Evolutionary conservation across 441 rosid genomes (phyloP).

Genomic region (Populus trichocarpa): DNA sequence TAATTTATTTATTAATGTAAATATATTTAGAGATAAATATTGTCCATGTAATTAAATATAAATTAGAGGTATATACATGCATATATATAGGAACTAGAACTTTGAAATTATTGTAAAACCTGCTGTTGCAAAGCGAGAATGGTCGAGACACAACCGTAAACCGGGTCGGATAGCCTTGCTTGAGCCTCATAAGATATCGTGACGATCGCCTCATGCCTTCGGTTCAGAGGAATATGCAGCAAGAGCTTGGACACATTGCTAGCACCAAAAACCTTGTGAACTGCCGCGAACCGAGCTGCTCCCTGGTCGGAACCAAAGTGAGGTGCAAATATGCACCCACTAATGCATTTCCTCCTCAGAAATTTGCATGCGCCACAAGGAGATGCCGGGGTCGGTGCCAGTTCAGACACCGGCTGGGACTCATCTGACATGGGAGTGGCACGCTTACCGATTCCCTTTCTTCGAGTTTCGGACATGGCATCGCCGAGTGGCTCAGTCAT

Average conservation of each 20-base stretch:
- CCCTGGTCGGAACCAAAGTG: conserved; percentile 85
- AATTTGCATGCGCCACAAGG: conserved; percentile 95
- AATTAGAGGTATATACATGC: neutral
- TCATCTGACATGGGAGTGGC: conserved; percentile 15
- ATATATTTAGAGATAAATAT: neutral
- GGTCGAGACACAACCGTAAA: conserved; percentile 87
- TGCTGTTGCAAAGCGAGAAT: conserved; percentile 90
- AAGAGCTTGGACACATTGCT: conserved; percentile 83
- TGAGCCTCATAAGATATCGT: conserved; percentile 91
- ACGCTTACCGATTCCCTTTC: conserved; percentile 44
- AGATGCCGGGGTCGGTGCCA: conserved; percentile 28
- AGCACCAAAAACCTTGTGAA: conserved; percentile 92
- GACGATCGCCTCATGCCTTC: conserved; percentile 83
- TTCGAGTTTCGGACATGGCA: conserved; percentile 37
- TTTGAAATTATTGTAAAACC: conserved; percentile 28
- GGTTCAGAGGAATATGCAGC: conserved; percentile 70
- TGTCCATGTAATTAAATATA: neutral
- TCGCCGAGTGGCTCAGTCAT: conserved; percentile 52
- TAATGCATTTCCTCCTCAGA: conserved; percentile 76
- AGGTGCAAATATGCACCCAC: conserved; percentile 88
- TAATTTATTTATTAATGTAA: no score
- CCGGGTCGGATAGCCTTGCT: conserved; percentile 89
- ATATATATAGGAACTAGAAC: neutral
- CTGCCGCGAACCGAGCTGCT: conserved; percentile 84
- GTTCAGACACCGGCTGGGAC: conserved; percentile 6